A percentile compares a stretch with the other conserved stretches of the same genome.
Conservation (phyloP, 2,329 filamentous ascomycete genomes). For the Sclerotinia spermophila region DNA sequence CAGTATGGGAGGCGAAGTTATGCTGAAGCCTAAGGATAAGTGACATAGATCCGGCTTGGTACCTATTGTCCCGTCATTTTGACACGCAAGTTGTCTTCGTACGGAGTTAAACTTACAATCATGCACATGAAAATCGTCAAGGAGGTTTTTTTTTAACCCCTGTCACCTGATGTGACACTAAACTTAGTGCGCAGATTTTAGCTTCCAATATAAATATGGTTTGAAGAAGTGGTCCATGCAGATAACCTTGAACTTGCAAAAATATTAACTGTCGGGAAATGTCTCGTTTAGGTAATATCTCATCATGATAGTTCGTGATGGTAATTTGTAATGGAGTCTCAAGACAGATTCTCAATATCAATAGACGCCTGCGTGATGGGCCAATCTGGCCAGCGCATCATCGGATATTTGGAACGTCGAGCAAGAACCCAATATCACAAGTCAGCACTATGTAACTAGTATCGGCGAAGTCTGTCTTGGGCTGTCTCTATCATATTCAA, state of each 20-base stretch:
- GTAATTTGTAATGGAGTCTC: neutral
- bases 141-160: neutral
- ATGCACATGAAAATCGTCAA: neutral
- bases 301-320: conserved; percentile 1
- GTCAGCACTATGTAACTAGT: neutral
- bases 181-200: neutral
- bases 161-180: neutral
- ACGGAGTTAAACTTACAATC: neutral
- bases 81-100: neutral
- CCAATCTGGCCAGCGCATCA: neutral
- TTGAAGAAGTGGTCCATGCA: neutral
- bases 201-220: neutral
- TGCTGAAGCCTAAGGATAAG: neutral
- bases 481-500: neutral
- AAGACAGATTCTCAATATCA: neutral
- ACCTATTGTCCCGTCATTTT: neutral
- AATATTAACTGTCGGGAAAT: neutral
- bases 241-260: neutral
- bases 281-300: neutral
- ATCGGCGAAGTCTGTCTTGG: neutral
- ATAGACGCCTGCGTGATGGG: neutral
- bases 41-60: neutral
- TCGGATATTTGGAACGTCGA: neutral
- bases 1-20: neutral
- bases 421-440: neutral